Evolutionary conservation across 1,284 basidiomycete genomes (phyloP).

Genomic region (Cutaneotrichosporon dermatis): DNA sequence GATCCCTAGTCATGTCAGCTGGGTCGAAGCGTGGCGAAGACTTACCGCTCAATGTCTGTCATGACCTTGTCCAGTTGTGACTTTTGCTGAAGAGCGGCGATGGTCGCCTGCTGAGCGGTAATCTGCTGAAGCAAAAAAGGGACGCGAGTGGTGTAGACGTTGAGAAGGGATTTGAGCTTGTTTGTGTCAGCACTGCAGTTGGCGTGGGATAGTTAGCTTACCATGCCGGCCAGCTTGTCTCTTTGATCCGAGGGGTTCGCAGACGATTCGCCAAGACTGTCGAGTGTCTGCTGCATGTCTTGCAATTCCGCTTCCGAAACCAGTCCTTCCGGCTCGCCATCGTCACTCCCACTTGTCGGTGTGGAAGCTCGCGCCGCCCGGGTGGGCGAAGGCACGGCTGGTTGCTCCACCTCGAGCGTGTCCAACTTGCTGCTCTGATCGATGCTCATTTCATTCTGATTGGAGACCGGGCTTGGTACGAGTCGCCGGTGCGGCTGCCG

Average conservation of each 20-base stretch:
- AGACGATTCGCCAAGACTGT: background rate
- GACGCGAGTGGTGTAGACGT: slow-evolving; percentile 21
- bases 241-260: slow-evolving; percentile 11
- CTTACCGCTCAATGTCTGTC: slow-evolving; percentile 36
- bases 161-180: slow-evolving; percentile 34
- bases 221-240: slow-evolving; percentile 30
- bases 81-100: slow-evolving; percentile 40
- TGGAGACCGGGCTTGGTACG: background rate
- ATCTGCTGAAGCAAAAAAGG: slow-evolving; percentile 37
- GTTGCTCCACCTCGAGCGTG: too few species aligned
- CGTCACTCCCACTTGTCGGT: background rate
- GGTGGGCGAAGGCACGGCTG: too few species aligned
- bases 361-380: too few species aligned
- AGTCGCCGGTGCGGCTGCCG: background rate
- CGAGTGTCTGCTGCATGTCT: slow-evolving; percentile 18
- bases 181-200: too few species aligned
- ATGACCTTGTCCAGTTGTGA: slow-evolving; percentile 30
- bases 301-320: slow-evolving; percentile 17
- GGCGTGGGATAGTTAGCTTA: slow-evolving; percentile 11
- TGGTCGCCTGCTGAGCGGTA: slow-evolving; percentile 37
- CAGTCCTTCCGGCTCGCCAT: slow-evolving; percentile 3
- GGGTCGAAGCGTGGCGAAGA: background rate
- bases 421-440: background rate
- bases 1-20: slow-evolving; percentile 21
- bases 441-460: slow-evolving; percentile 12